A percentile compares a stretch with the other conserved stretches of the same genome.
phyloP scores from a whole-genome alignment of 2,329 filamentous ascomycete genomes.

The Pseudonectria foliicola region DNA sequence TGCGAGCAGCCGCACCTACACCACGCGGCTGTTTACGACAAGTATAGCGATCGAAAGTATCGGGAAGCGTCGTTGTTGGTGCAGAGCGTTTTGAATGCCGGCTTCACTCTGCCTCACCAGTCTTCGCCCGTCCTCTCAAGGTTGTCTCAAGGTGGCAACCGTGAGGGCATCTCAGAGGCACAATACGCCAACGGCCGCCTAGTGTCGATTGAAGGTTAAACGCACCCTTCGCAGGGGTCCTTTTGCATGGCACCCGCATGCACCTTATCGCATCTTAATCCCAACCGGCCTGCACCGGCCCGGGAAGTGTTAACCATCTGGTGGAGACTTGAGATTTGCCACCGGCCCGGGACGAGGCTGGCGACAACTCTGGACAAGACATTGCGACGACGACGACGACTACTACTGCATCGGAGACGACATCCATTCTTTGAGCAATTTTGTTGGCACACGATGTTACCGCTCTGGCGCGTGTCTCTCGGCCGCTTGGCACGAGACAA shows the following conservation, averaged over 20 bases:
- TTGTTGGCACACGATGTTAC: too few species aligned
- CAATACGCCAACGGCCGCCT: slow-evolving; percentile 22
- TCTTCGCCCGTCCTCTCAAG: slow-evolving; percentile 30
- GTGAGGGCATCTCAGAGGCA: slow-evolving; percentile 20
- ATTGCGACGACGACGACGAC: slow-evolving; percentile 2
- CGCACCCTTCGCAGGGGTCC: slow-evolving; percentile 1
- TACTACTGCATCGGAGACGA: neutral
- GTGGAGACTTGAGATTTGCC: neutral
- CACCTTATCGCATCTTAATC: slow-evolving; percentile 6
- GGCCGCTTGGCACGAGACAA: slow-evolving; percentile 5
- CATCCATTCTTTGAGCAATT: too few species aligned
- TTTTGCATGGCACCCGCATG: slow-evolving; percentile 7
- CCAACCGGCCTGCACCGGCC: slow-evolving; percentile 1
- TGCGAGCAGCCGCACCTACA: slow-evolving; percentile 75
- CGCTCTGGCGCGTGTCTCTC: neutral
- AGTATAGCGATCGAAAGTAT: slow-evolving; percentile 83
- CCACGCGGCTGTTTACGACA: slow-evolving; percentile 81
- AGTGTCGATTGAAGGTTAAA: slow-evolving; percentile 26
- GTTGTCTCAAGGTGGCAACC: slow-evolving; percentile 11
- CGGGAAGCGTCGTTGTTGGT: slow-evolving; percentile 79
- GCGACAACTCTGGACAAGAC: slow-evolving; percentile 12
- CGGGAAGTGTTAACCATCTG: neutral
- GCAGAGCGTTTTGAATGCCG: slow-evolving; percentile 61
- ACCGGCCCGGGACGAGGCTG: slow-evolving; percentile 9
- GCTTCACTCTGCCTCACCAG: slow-evolving; percentile 44